A percentile compares a stretch with the other conserved stretches of the same genome.
Evolutionary conservation across 345 rosid species (phyloP).

Genomic region (Pistacia atlantica): DNA sequence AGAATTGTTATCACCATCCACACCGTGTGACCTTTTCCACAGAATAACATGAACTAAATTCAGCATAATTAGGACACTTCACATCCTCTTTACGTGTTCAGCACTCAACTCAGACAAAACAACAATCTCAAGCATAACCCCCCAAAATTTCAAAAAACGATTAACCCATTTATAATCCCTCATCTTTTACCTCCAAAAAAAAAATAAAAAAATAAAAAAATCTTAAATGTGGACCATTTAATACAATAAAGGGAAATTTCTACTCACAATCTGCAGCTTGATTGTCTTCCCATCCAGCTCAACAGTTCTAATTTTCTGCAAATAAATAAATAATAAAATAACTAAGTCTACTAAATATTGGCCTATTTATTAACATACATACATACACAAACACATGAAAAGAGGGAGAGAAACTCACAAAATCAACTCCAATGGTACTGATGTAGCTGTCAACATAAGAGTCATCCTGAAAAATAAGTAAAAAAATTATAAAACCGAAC

Average conservation of each 20-base stretch:
- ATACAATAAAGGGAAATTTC: background rate
- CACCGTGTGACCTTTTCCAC: too few relatives aligned
- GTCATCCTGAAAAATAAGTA: slow-evolving; percentile 58
- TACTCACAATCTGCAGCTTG: slow-evolving; percentile 72
- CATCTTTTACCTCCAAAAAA: background rate
- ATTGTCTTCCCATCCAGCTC: slow-evolving; percentile 82
- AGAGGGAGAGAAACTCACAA: slow-evolving; percentile 45
- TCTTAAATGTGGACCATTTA: background rate
- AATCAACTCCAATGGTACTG: slow-evolving; percentile 89
- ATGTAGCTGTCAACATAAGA: slow-evolving; percentile 85
- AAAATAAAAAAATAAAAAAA: background rate
- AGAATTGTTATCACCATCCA: background rate
- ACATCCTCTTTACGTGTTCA: too few relatives aligned
- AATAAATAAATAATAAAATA: background rate
- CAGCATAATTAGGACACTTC: too few relatives aligned
- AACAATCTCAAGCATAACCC: too few relatives aligned
- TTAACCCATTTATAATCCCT: too few relatives aligned
- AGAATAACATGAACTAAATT: too few relatives aligned
- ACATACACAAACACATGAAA: background rate
- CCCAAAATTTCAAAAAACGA: too few relatives aligned
- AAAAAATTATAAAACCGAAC: background rate
- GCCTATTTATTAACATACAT: background rate
- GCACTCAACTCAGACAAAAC: too few relatives aligned
- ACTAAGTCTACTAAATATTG: background rate
- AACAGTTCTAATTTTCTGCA: slow-evolving; percentile 76